Evolutionary conservation across 805 yeast genomes (phyloP).

Genomic region (Hanseniaspora taiwanica): DNA sequence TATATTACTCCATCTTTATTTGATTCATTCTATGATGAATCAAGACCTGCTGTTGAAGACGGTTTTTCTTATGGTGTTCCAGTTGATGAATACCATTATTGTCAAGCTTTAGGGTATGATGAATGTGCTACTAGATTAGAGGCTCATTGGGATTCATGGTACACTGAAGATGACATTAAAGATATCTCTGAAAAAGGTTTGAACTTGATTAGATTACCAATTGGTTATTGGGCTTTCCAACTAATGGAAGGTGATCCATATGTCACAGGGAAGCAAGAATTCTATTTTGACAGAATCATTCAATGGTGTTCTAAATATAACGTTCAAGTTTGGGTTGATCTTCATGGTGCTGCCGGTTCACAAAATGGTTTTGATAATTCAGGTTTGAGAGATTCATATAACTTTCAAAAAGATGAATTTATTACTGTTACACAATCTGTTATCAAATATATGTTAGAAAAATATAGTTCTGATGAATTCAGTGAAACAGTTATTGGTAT

Average conservation of each 20-base stretch:
- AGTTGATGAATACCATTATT: constrained; percentile 70
- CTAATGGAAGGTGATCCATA: constrained; percentile 61
- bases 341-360: constrained; percentile 95
- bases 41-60: constrained; percentile 19
- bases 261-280: constrained; percentile 59
- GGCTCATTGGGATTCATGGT: constrained; percentile 70
- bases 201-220: constrained; percentile 79
- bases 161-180: constrained; percentile 57
- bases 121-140: constrained; percentile 38
- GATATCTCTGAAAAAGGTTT: constrained; percentile 50
- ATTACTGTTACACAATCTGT: constrained; percentile 41
- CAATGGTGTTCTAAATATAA: constrained; percentile 54
- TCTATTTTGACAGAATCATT: constrained; percentile 62
- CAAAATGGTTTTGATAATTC: constrained; percentile 95
- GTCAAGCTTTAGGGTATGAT: constrained; percentile 45
- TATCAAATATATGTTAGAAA: constrained; percentile 38
- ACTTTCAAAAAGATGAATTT: constrained; percentile 41
- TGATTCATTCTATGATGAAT: constrained; percentile 24
- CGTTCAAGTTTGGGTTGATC: constrained; percentile 76
- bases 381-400: constrained; percentile 54
- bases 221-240: constrained; percentile 89
- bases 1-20: constrained; percentile 74
- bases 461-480: constrained; percentile 51
- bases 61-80: constrained; percentile 36
- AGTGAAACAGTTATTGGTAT: constrained; percentile 69